These are phyloP conservation scores for Saccharomycopsis microspora DNA, from an alignment of 805 yeast species.

Conservation along the genomic window DNA sequence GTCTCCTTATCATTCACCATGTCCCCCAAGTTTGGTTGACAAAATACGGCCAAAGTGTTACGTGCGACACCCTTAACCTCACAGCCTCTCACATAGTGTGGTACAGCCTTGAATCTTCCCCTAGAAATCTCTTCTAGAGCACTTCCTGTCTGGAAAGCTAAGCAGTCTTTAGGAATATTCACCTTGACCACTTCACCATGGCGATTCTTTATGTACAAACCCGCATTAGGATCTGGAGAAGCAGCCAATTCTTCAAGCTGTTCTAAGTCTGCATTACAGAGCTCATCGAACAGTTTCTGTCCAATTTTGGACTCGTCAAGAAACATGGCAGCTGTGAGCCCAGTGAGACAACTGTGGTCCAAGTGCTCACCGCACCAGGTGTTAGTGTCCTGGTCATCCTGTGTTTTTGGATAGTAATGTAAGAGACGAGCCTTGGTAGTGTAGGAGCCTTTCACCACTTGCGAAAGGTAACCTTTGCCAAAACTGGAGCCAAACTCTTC, in stretches of 20 bases:
- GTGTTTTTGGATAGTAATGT: conserved; percentile 36
- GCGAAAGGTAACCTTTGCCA: conserved; percentile 24
- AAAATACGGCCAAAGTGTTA: conserved; percentile 49
- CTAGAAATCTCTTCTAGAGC: conserved; percentile 40
- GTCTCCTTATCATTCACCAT: conserved; percentile 31
- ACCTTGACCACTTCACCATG: conserved; percentile 35
- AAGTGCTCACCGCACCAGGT: conserved; percentile 55
- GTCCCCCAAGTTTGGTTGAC: conserved; percentile 47
- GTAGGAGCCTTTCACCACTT: conserved; percentile 36
- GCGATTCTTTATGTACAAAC: conserved; percentile 39
- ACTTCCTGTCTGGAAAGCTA: conserved; percentile 53
- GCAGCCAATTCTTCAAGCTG: conserved; percentile 18
- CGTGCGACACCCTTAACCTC: conserved; percentile 27
- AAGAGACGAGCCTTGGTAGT: conserved; percentile 47
- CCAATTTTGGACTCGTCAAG: conserved; percentile 27
- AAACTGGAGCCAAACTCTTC: conserved; percentile 16
- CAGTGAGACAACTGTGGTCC: conserved; percentile 52
- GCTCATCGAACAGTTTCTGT: conserved; percentile 2
- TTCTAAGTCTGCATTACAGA: background rate
- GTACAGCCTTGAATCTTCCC: conserved; percentile 43
- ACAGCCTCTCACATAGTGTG: conserved; percentile 43
- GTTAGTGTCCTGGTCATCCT: conserved; percentile 19
- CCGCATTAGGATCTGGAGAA: conserved; percentile 35
- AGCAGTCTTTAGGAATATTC: conserved; percentile 39
- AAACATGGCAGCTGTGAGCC: conserved; percentile 43